Evolutionary conservation across 352 stramenopile species (phyloP).

Genomic region (Globisporangium splendens): DNA sequence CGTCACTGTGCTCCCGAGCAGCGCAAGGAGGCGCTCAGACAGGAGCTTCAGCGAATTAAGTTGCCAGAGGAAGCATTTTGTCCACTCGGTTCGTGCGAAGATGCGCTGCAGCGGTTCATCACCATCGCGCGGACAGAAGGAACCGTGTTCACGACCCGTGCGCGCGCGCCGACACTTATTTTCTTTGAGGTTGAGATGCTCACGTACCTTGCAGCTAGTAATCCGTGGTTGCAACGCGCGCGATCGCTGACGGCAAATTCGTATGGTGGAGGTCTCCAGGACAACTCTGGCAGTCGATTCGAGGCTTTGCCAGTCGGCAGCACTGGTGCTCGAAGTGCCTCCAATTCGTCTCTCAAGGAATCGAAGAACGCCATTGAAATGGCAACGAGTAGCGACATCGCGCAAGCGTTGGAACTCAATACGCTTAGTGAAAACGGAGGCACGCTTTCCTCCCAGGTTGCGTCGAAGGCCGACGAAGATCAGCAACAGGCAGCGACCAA

Average conservation of each 20-base stretch:
- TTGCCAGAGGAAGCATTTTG: constrained; percentile 62
- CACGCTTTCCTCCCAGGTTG: constrained; percentile 11
- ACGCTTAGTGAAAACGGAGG: constrained; percentile 43
- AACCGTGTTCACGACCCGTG: constrained; percentile 86
- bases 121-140: constrained; percentile 65
- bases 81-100: constrained; percentile 62
- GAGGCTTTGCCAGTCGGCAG: neutral
- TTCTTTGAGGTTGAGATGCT: constrained; percentile 81
- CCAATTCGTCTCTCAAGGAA: constrained; percentile 12
- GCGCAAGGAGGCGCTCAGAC: constrained; percentile 55
- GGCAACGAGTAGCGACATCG: constrained; percentile 71
- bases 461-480: constrained; percentile 20
- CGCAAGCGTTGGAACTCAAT: constrained; percentile 56
- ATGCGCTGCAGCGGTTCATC: constrained; percentile 59
- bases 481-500: constrained; percentile 18
- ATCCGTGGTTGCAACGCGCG: constrained; percentile 50
- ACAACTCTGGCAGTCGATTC: neutral
- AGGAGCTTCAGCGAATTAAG: constrained; percentile 53
- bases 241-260: constrained; percentile 24
- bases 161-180: constrained; percentile 73
- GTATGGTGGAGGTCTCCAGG: neutral
- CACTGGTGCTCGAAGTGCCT: constrained; percentile 5
- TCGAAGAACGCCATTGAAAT: constrained; percentile 69
- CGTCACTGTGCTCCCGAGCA: constrained; percentile 48
- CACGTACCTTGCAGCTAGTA: constrained; percentile 31